Conservation (phyloP, 352 stramenopile genomes). For the Poterioochromonas sp. region DNA sequence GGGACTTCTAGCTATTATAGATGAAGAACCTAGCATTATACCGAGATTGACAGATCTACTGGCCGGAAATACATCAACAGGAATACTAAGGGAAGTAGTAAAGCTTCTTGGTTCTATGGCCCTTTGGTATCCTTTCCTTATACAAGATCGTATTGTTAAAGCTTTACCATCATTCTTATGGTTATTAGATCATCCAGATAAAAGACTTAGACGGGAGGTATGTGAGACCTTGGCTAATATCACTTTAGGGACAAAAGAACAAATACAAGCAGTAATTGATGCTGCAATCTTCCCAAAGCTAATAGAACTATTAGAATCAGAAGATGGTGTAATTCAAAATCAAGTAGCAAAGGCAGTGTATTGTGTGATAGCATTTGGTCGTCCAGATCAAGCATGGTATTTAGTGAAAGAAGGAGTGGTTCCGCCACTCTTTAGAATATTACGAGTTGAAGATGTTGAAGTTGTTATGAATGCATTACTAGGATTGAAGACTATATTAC, state of each 20-base stretch:
- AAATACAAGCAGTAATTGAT: conserved; percentile 96
- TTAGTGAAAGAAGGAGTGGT: conserved; percentile 92
- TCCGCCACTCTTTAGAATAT: conserved; percentile 86
- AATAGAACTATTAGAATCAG: conserved; percentile 87
- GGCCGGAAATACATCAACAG: conserved; percentile 72
- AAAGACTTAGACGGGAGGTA: conserved; percentile 96
- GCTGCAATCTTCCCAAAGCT: conserved; percentile 92
- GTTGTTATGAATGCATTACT: conserved; percentile 96
- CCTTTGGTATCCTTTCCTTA: conserved; percentile 96
- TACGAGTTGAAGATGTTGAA: conserved; percentile 76
- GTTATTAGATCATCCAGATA: conserved; percentile 83
- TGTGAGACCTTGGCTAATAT: conserved; percentile 99
- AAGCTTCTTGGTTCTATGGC: conserved; percentile 97
- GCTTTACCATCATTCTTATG: conserved; percentile 87
- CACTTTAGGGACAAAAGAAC: conserved; percentile 92
- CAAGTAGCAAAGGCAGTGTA: conserved; percentile 93
- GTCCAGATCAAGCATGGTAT: conserved; percentile 82
- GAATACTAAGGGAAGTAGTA: conserved; percentile 89
- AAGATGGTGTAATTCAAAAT: conserved; percentile 96
- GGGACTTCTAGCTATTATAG: conserved; percentile 97
- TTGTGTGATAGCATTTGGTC: conserved; percentile 88
- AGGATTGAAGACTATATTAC: conserved; percentile 96
- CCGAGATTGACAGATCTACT: conserved; percentile 92
- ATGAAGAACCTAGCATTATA: conserved; percentile 88
- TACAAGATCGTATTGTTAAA: conserved; percentile 95